Base-by-base conservation (phyloP, 2,329 filamentous ascomycete genomes). In the Aspergillus bombycis region DNA sequence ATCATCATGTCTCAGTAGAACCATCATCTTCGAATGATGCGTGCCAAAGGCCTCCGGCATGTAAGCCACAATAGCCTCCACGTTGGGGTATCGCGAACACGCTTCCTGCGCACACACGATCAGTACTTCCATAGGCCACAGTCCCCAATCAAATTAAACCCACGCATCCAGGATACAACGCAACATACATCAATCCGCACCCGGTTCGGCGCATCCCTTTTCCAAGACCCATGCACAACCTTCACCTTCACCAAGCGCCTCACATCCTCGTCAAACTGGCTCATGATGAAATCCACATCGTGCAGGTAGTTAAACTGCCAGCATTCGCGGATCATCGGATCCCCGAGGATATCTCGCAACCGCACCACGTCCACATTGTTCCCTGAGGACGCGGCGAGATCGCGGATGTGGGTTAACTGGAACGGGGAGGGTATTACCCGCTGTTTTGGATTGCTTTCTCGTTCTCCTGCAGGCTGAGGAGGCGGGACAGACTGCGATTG, bases 31-130 rank as follows among this genome's bases (percentile, higher is more conserved):
- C 14, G 91, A 85, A 72, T 89, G 93, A 76, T 97, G 93, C 0
- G 93, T 97, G 3, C 93, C 93, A 72, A 93, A 96, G 67, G 89
- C 87, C 73, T 94, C 91, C 0, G 92, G 91, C 85, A 96, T 90
- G 64, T 88, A 92, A 0, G 93, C 92, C 19, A 85, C 82, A 65
- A 93, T 88, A 1, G 93, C 82, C 26, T 87, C 82, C 26, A 95
- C 85, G 73, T 95, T 94, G 2, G 82, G 73, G 71, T 90, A 88
- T 16, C 82, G 81, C 16, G 82, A 75, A 56, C 89, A 89, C 69
- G 86, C 82, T 73, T 88, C 82, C 89, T 93, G 34, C 14, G 9
- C 10, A 60, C 9, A 34, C 12, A 8, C 11, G n/a, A 30, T 62
- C 41, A 61, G 38, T 30, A 26, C 14, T 11, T 1, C 4, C 36